Evolutionary conservation across 176 grass and related monocot species (phyloP).

Genomic region (Carex pumila): DNA sequence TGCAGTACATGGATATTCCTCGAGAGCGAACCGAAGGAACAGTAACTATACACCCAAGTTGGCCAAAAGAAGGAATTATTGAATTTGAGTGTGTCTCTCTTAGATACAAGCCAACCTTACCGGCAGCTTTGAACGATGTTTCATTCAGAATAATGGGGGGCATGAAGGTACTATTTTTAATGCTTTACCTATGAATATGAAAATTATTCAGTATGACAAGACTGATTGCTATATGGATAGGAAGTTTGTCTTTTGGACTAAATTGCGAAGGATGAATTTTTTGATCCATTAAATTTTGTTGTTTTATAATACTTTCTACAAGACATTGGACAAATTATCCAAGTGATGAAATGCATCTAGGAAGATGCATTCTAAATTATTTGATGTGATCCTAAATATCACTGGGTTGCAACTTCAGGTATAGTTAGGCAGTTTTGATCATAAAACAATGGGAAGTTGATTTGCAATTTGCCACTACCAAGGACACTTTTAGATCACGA

Average conservation of each 20-base stretch:
- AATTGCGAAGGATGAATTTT: background rate
- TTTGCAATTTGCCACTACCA: background rate
- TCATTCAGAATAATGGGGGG: slow-evolving; percentile 63
- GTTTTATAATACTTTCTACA: background rate
- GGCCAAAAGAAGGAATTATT: slow-evolving; percentile 67
- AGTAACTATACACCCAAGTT: slow-evolving; percentile 32
- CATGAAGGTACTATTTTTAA: slow-evolving; percentile 47
- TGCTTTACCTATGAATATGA: background rate
- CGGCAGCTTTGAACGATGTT: slow-evolving; percentile 55
- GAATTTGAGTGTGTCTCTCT: slow-evolving; percentile 78
- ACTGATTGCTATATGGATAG: background rate
- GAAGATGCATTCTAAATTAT: background rate
- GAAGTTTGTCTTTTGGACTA: background rate
- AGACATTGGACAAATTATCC: background rate
- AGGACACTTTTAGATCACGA: background rate
- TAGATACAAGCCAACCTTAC: slow-evolving; percentile 64
- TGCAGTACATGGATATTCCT: slow-evolving; percentile 70
- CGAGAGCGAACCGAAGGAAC: slow-evolving; percentile 70
- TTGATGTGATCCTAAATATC: background rate
- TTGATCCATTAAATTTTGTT: background rate
- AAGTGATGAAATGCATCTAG: background rate
- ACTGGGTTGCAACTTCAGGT: background rate
- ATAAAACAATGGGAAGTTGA: background rate
- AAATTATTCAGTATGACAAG: background rate
- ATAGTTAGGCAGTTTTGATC: background rate